These are phyloP conservation scores for Eragrostis tef DNA, from an alignment of 202 grass and related monocot species.

Conservation along the genomic window DNA sequence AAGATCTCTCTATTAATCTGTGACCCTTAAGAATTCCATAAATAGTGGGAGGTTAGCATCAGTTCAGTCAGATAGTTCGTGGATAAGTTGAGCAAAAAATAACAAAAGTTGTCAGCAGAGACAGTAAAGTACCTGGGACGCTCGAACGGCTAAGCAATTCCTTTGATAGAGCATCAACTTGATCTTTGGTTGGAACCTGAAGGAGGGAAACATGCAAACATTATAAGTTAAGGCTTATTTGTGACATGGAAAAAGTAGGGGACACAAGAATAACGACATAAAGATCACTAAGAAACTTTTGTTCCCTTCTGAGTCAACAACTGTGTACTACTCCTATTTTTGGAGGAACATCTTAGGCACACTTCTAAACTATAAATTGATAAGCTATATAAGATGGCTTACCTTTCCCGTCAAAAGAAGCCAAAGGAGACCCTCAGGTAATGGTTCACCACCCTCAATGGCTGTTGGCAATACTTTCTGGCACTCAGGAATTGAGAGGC, in stretches of 20 bases:
- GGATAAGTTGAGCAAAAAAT: slow-evolving; percentile 17
- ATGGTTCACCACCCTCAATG: slow-evolving; percentile 71
- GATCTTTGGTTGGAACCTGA: slow-evolving; percentile 92
- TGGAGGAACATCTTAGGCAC: neutral
- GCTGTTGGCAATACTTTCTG: slow-evolving; percentile 81
- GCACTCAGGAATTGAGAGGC: slow-evolving; percentile 95
- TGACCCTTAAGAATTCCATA: slow-evolving; percentile 29
- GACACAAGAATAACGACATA: neutral
- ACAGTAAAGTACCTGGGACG: slow-evolving; percentile 69
- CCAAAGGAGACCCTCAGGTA: slow-evolving; percentile 98
- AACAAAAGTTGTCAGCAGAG: slow-evolving; percentile 21
- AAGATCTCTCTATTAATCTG: slow-evolving; percentile 2
- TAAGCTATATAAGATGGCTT: slow-evolving; percentile 8
- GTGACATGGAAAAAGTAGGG: neutral
- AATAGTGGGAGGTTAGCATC: neutral
- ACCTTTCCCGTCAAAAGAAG: slow-evolving; percentile 99
- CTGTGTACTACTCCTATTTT: neutral
- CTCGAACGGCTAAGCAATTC: slow-evolving; percentile 72
- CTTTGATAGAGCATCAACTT: slow-evolving; percentile 73
- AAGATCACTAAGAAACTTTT: neutral
- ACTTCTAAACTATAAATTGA: neutral
- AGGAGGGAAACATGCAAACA: slow-evolving; percentile 15
- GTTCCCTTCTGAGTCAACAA: slow-evolving; percentile 12
- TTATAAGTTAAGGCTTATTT: neutral
- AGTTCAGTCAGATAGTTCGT: neutral